Conservation (phyloP, 2,329 filamentous ascomycete genomes). For the Fusarium sambucinum region DNA sequence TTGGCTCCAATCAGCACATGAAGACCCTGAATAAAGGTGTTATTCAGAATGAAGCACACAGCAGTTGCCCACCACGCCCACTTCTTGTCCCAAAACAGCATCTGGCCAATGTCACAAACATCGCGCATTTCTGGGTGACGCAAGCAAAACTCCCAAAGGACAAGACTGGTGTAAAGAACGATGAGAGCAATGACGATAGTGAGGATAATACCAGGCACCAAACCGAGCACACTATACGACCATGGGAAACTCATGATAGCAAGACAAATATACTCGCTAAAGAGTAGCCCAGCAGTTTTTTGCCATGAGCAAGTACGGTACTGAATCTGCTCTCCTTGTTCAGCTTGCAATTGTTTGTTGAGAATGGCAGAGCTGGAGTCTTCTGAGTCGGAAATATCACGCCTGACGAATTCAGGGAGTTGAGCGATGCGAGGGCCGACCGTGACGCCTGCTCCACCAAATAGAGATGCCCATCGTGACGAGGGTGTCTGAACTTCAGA, state of each 20-base stretch:
- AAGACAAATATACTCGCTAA: constrained; percentile 95
- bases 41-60: constrained; percentile 93
- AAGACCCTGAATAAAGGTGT: constrained; percentile 87
- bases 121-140: constrained; percentile 91
- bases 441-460: constrained; percentile 56
- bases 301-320: constrained; percentile 95
- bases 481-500: constrained; percentile 38
- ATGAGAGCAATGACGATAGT: constrained; percentile 81
- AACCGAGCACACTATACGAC: constrained; percentile 87
- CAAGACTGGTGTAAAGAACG: constrained; percentile 80
- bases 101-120: constrained; percentile 95
- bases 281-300: constrained; percentile 91
- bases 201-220: constrained; percentile 86
- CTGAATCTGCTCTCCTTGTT: constrained; percentile 83
- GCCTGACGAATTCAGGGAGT: constrained; percentile 54
- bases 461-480: constrained; percentile 52
- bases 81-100: constrained; percentile 87
- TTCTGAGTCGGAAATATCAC: constrained; percentile 56
- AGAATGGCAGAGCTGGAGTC: constrained; percentile 64
- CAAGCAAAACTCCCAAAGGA: constrained; percentile 85
- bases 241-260: constrained; percentile 95
- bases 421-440: constrained; percentile 67
- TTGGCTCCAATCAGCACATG: constrained; percentile 88
- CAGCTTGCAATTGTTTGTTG: constrained; percentile 78
- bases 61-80: constrained; percentile 79